These are phyloP conservation scores for Carex scoparia DNA, from an alignment of 176 grass and related monocot species.

Conservation along the genomic window DNA sequence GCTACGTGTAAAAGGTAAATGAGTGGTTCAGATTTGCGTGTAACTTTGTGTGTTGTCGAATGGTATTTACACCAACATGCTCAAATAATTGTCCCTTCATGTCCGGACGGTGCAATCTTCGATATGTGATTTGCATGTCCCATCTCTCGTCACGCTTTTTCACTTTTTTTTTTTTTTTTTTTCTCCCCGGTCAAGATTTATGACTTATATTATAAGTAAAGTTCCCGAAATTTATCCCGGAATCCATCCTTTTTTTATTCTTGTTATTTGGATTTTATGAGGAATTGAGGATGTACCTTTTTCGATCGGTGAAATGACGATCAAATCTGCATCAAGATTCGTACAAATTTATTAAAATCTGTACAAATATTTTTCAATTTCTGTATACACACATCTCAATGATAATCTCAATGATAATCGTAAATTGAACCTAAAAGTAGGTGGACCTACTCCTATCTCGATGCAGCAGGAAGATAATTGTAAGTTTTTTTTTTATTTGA, in stretches of 20 bases:
- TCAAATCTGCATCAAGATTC: no score
- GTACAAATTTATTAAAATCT: no score
- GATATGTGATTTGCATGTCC: constrained; percentile 17
- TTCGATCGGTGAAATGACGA: no score
- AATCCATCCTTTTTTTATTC: not conserved
- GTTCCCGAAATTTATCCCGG: not conserved
- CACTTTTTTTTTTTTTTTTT: not conserved
- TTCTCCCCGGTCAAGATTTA: not conserved
- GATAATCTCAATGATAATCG: no score
- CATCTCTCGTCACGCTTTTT: not conserved
- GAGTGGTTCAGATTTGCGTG: not conserved
- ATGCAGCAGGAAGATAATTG: no score
- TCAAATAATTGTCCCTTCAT: not conserved
- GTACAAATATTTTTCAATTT: no score
- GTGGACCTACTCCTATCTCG: no score
- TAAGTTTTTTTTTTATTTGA: no score
- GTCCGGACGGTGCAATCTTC: constrained; percentile 18
- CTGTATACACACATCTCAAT: no score
- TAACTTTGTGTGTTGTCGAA: not conserved
- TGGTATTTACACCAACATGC: not conserved
- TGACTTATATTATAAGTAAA: not conserved
- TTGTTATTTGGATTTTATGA: no score
- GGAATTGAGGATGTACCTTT: no score
- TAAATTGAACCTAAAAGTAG: no score
- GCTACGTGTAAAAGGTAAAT: not conserved